Percentiles rank a stretch among this genome's conserved stretches.
These are phyloP conservation scores for Gossypium gossypioides DNA, from an alignment of 441 rosid species.

Conservation along the genomic window DNA sequence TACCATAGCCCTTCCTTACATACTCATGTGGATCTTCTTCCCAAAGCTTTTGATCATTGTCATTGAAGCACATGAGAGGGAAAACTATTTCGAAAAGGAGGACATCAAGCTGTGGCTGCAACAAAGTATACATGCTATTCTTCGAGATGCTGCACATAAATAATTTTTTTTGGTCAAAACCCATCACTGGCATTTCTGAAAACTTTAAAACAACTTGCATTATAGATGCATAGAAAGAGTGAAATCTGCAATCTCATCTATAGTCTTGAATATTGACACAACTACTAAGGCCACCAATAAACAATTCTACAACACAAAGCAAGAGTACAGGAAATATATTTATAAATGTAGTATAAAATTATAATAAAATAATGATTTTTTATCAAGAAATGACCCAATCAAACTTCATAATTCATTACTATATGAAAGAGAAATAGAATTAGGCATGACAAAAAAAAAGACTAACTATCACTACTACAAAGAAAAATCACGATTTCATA, in stretches of 20 bases:
- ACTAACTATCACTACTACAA: not conserved
- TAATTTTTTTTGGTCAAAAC: not conserved
- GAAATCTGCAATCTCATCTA: not conserved
- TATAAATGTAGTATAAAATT: not conserved
- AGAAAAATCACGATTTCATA: not conserved
- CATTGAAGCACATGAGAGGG: constrained; percentile 94
- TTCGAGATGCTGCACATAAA: constrained; percentile 61
- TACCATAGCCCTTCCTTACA: constrained; percentile 99
- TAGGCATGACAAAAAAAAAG: not conserved
- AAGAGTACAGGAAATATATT: not conserved
- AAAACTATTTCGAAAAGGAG: constrained; percentile 88
- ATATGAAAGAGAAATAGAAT: not conserved
- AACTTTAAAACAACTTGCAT: not conserved
- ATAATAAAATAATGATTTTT: not conserved
- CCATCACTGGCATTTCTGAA: not conserved
- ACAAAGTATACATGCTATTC: constrained; percentile 68
- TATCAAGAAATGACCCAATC: not conserved
- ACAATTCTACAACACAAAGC: not conserved
- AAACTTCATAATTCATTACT: not conserved
- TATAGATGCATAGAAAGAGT: not conserved
- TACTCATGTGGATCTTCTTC: constrained; percentile 99
- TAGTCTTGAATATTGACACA: not conserved
- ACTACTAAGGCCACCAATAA: not conserved
- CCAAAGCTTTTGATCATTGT: constrained; percentile 98
- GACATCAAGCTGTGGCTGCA: constrained; percentile 77